Evolutionary conservation across 805 yeast genomes (phyloP), one percentile per base, ranked within the genome.

Genomic region (Kluyveromyces aestuarii): DNA sequence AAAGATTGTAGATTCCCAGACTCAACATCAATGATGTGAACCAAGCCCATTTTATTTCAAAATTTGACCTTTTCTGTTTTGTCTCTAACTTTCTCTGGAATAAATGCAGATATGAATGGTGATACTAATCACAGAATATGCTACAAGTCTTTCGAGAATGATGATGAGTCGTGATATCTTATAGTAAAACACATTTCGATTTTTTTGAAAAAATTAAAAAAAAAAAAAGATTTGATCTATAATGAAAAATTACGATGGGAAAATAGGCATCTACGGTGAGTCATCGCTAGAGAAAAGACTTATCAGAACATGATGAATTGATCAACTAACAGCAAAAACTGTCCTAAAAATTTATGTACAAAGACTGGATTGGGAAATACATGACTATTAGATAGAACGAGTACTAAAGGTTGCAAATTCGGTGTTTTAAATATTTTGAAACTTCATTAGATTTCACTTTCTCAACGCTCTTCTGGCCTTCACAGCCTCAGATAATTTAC

Each of bases 1-100:
- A 93, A 72, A 1, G 98, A 91, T 60, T 87, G 91, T 49, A 93
- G 70, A 62, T 93, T 93, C 1, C 99, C 99, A 62, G 96, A 86
- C 62, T 88, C 91, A 9, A 90, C 93, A 61, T 93, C 98, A 49
- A 93, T 85, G 40, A 93, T 80, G 66, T 87, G 74, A 37, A 71
- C 74, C 10, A 60, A 44, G 3, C 52, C 37, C 55, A 54, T 55
- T 11, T 30, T 30, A 11, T 13, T 3, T 3, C 35, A 30, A 13
- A 11, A 11, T 30, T 30, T 30, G 7, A 30, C 35, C 14, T 30
- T 5, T 30, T 5, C 35, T 30, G 4, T 30, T 30, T 11, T 27
- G 10, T 27, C 33, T 30, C 25, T 6, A 21, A 21, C 25, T 3
- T 21, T 21, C 25, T 21, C 6, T 21, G 6, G 25, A 21, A 3